phyloP scores from a whole-genome alignment of 2,329 filamentous ascomycete genomes.

The Ceratocystis alfenasii region DNA sequence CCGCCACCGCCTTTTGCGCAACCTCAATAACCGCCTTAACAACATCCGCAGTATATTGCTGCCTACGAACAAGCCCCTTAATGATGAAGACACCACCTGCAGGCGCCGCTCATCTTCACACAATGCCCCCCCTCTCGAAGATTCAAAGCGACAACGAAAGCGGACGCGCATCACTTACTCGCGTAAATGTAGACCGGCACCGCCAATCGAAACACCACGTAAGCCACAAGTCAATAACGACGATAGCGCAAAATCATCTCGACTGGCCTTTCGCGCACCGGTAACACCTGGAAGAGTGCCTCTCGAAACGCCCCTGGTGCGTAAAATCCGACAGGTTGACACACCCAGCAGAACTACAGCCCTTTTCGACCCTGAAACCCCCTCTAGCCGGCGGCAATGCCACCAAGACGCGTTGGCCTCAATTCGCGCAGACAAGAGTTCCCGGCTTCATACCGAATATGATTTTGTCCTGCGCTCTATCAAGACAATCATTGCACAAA shows the following conservation, averaged over 20 bases:
- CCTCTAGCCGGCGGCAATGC: not conserved
- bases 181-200: constrained; percentile 4
- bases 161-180: constrained; percentile 14
- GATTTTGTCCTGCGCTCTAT: constrained; percentile 18
- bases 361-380: constrained; percentile 8
- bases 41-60: constrained; percentile 12
- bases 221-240: not conserved
- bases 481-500: constrained; percentile 10
- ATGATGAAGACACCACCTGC: not conserved
- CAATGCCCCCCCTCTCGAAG: not conserved
- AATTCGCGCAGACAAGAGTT: not conserved
- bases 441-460: constrained; percentile 18
- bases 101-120: not conserved
- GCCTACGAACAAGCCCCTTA: not conserved
- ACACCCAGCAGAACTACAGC: constrained; percentile 11
- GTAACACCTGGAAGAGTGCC: constrained; percentile 24
- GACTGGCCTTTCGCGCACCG: constrained; percentile 16
- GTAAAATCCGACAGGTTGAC: constrained; percentile 25
- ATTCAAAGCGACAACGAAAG: constrained; percentile 3
- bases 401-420: constrained; percentile 7
- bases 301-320: constrained; percentile 28
- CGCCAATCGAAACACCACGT: not conserved
- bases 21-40: constrained; percentile 16
- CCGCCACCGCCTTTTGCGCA: constrained; percentile 18
- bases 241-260: not conserved